phyloP scores from a whole-genome alignment of 2,329 filamentous ascomycete species.

The Sporothrix euskadiensis region DNA sequence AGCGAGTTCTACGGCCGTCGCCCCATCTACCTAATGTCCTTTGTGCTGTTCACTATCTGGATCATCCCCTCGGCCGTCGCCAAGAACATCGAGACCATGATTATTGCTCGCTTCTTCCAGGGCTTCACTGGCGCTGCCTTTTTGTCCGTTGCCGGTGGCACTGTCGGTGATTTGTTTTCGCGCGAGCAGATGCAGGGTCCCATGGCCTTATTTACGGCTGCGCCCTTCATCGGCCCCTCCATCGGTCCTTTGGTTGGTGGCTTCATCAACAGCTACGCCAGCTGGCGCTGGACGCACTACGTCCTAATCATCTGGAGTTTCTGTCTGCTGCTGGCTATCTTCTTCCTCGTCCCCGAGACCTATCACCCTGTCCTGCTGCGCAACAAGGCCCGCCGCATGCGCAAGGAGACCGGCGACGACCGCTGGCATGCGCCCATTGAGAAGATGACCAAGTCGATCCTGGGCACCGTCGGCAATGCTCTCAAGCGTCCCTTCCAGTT shows the following conservation, averaged over 20 bases:
- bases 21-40: slow-evolving; percentile 76
- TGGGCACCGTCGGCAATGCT: slow-evolving; percentile 58
- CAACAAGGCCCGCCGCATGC: slow-evolving; percentile 67
- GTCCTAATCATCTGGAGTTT: slow-evolving; percentile 79
- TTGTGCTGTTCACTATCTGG: slow-evolving; percentile 74
- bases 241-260: slow-evolving; percentile 67
- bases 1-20: slow-evolving; percentile 81
- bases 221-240: slow-evolving; percentile 63
- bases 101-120: slow-evolving; percentile 75
- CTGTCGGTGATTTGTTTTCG: slow-evolving; percentile 77
- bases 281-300: slow-evolving; percentile 85
- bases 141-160: slow-evolving; percentile 76
- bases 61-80: slow-evolving; percentile 79
- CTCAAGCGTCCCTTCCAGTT: slow-evolving; percentile 75
- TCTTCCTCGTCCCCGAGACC: slow-evolving; percentile 80
- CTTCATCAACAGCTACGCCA: slow-evolving; percentile 74
- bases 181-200: slow-evolving; percentile 69
- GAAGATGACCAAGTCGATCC: slow-evolving; percentile 62
- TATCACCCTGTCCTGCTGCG: slow-evolving; percentile 76
- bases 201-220: slow-evolving; percentile 77
- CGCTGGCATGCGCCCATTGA: slow-evolving; percentile 78
- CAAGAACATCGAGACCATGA: slow-evolving; percentile 76
- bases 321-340: slow-evolving; percentile 62
- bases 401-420: slow-evolving; percentile 74
- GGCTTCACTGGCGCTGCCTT: slow-evolving; percentile 70